These are phyloP conservation scores for Sclerotinia borealis DNA, from an alignment of 2,329 filamentous ascomycete species.

Conservation along the genomic window DNA sequence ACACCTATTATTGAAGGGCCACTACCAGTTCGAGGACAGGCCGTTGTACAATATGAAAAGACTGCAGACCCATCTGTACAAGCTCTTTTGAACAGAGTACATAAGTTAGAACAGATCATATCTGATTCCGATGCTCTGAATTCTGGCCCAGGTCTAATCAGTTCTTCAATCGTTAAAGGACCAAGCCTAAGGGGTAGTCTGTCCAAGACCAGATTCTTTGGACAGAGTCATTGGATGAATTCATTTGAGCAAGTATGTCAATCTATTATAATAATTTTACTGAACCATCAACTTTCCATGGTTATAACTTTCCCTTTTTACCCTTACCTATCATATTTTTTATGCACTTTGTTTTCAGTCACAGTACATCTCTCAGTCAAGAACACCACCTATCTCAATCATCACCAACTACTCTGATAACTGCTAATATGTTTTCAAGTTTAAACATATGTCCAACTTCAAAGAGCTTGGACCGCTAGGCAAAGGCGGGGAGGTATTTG, in stretches of 20 bases:
- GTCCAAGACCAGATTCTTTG: conserved; percentile 20
- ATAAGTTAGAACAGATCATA: conserved; percentile 1
- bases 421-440: conserved; percentile 6
- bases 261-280: not conserved
- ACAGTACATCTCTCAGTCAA: too few relatives aligned
- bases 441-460: conserved; percentile 6
- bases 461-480: conserved; percentile 3
- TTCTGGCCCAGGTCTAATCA: not conserved
- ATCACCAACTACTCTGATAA: not conserved
- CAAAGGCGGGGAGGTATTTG: conserved; percentile 7
- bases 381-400: not conserved
- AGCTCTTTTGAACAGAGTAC: conserved; percentile 8
- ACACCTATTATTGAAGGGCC: not conserved
- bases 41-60: not conserved
- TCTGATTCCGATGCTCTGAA: not conserved
- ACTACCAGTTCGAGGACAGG: not conserved
- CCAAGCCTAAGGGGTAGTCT: conserved; percentile 13
- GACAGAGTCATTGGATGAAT: conserved; percentile 21
- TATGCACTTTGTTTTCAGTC: not conserved
- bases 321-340: not conserved
- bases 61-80: not conserved
- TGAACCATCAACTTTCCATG: not conserved
- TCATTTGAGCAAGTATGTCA: conserved; percentile 17
- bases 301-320: not conserved
- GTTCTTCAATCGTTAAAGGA: not conserved